Evolutionary conservation across 2,329 filamentous ascomycete genomes (phyloP).

Genomic region (Purpureocillium takamizusanense): DNA sequence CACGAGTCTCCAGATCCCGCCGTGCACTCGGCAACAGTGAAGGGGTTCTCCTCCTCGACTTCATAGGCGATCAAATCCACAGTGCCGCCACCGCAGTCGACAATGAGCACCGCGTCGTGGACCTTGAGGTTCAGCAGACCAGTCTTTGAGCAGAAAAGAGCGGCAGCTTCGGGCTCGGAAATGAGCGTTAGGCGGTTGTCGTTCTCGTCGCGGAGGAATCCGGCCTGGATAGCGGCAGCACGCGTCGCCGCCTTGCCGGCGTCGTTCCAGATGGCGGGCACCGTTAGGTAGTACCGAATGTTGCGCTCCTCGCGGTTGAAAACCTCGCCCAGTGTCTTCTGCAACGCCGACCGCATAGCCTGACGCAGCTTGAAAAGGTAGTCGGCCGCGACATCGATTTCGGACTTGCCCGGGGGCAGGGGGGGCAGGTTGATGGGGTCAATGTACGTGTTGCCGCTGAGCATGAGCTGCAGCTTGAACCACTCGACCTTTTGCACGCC

Average conservation of each 20-base stretch:
- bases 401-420: conserved; percentile 93
- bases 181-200: conserved; percentile 92
- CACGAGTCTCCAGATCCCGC: conserved; percentile 96
- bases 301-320: conserved; percentile 98
- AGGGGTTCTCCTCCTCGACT: conserved; percentile 94
- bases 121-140: conserved; percentile 93
- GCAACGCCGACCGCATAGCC: conserved; percentile 89
- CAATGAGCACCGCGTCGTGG: conserved; percentile 96
- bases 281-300: conserved; percentile 94
- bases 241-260: conserved; percentile 94
- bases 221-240: conserved; percentile 91
- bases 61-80: conserved; percentile 99
- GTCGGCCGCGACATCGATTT: conserved; percentile 98
- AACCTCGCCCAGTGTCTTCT: conserved; percentile 94
- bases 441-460: conserved; percentile 97
- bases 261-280: conserved; percentile 99
- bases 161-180: conserved; percentile 92
- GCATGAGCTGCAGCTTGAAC: conserved; percentile 99
- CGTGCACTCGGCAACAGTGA: conserved; percentile 94
- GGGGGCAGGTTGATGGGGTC: conserved; percentile 98
- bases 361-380: conserved; percentile 97
- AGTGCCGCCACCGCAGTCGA: conserved; percentile 96
- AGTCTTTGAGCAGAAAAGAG: conserved; percentile 96
- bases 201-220: conserved; percentile 93
- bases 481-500: conserved; percentile 98